Percentiles rank a stretch among this genome's conserved stretches.
phyloP scores from a whole-genome alignment of 495 filamentous ascomycete species.

The Podospora pseudocomata region DNA sequence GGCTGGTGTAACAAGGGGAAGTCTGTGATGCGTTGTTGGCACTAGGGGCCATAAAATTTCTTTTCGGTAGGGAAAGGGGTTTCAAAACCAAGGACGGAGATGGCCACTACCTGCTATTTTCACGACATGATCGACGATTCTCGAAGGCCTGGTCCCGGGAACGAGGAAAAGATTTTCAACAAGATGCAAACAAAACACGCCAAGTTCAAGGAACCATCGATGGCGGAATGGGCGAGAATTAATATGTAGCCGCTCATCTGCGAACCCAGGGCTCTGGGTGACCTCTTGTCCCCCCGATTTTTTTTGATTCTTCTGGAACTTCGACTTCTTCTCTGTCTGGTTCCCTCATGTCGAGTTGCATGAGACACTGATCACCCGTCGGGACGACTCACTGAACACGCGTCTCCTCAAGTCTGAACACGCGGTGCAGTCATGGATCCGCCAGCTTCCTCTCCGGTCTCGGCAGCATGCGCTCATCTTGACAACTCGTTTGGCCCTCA shows the following conservation, averaged over 20 bases:
- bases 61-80: not conserved
- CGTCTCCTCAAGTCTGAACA: not conserved
- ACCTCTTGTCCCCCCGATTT: not conserved
- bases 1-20: not conserved
- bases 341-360: not conserved
- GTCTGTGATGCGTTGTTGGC: not conserved
- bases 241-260: slow-evolving; percentile 14
- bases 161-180: slow-evolving; percentile 7
- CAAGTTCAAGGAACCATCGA: not conserved
- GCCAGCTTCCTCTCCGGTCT: slow-evolving; percentile 5
- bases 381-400: not conserved
- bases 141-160: not conserved
- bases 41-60: not conserved
- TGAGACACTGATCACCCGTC: not conserved
- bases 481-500: slow-evolving; percentile 32
- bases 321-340: not conserved
- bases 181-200: not conserved
- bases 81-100: not conserved
- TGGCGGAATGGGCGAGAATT: slow-evolving; percentile 10
- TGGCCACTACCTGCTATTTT: not conserved
- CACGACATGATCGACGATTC: not conserved
- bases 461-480: slow-evolving; percentile 10
- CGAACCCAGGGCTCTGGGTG: slow-evolving; percentile 8
- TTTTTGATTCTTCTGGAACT: not conserved
- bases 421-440: not conserved